Base-by-base conservation (phyloP, 192 early-diverging fungal species). In the Umbelopsis isabellina region DNA sequence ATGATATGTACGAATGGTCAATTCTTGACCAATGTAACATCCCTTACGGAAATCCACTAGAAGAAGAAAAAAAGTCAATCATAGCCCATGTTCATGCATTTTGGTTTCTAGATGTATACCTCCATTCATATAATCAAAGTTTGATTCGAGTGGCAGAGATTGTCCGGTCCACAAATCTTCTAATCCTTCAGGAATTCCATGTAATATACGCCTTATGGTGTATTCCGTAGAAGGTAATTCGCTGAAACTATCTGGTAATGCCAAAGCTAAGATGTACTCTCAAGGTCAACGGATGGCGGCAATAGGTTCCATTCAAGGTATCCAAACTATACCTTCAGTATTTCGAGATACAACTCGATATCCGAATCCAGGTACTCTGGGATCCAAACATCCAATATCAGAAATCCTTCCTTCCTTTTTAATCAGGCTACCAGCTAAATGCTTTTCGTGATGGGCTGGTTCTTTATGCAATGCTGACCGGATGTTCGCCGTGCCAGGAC, bases 11-110 rank as follows among this genome's bases (percentile, higher is more conserved):
- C 97, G 85, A 77, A 97, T 97, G 1, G 97, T 99, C 73, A 99
- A 89, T 78, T 98, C 97, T 77, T 99, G 97, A 15, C 97, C 97
- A 30, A 98, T 88, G 71, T 99, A 99, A 80, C 97, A 99, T 2
- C 97, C 97, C 82, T 99, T 99, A 66, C 85, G 82, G 82, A 97
- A 99, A 79, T 98, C 94, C 65, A 99, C 94, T 93, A 70, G 49
- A 20, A 33, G 35, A 6, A 41, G 0, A 10, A 2, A 41, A 41
- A 10, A 2, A 41, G 6, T 41, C 37, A 41, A 6, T 41, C 10
- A 41, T 41, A 5, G 27, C n/a, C 23, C 37, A 45, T n/a, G 33
- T n/a, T 21, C 15, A 66, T 51, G 16, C 37, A 61, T 13, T n/a
- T 23, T 7, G 20, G 13, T 20, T 5, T 18, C 11, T 49, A 21